Conservation (phyloP, 1,139 yeast genomes). For the Meyerozyma guilliermondii region DNA sequence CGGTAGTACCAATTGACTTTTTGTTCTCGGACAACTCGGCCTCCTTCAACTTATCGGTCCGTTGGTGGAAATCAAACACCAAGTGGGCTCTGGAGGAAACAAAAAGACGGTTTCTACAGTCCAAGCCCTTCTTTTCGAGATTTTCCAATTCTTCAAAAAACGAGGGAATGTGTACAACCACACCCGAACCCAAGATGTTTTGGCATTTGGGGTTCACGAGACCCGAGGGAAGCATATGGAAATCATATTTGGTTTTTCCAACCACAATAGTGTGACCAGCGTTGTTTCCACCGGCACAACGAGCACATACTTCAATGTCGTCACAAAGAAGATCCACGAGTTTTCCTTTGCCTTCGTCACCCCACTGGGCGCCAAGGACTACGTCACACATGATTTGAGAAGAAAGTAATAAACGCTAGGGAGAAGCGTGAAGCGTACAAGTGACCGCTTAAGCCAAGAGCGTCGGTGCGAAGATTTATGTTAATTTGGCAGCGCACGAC, state of each 20-base stretch:
- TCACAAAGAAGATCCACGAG: slow-evolving; percentile 92
- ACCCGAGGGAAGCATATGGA: slow-evolving; percentile 98
- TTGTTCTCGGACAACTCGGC: slow-evolving; percentile 80
- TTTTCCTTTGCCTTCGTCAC: slow-evolving; percentile 99
- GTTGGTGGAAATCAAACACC: slow-evolving; percentile 96
- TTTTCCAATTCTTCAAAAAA: slow-evolving; percentile 82
- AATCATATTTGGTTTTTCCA: slow-evolving; percentile 80
- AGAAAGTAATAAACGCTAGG: not conserved
- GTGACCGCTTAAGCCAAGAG: not conserved
- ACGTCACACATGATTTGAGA: slow-evolving; percentile 73
- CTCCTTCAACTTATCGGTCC: slow-evolving; percentile 93
- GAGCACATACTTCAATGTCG: slow-evolving; percentile 91
- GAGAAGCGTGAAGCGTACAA: not conserved
- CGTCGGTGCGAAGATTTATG: not conserved
- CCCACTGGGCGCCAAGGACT: slow-evolving; percentile 98
- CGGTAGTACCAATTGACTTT: slow-evolving; percentile 96
- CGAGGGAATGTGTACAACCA: slow-evolving; percentile 91
- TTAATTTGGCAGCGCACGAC: not conserved
- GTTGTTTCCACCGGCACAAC: slow-evolving; percentile 99
- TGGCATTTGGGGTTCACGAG: slow-evolving; percentile 87
- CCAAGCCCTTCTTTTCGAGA: slow-evolving; percentile 74
- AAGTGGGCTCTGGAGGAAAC: slow-evolving; percentile 92
- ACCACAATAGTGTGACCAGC: slow-evolving; percentile 99
- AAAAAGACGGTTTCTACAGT: slow-evolving; percentile 77
- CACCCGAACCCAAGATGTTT: slow-evolving; percentile 93